These are phyloP conservation scores for Talaromyces sp. DNA, from an alignment of 2,329 filamentous ascomycete species.

Conservation along the genomic window DNA sequence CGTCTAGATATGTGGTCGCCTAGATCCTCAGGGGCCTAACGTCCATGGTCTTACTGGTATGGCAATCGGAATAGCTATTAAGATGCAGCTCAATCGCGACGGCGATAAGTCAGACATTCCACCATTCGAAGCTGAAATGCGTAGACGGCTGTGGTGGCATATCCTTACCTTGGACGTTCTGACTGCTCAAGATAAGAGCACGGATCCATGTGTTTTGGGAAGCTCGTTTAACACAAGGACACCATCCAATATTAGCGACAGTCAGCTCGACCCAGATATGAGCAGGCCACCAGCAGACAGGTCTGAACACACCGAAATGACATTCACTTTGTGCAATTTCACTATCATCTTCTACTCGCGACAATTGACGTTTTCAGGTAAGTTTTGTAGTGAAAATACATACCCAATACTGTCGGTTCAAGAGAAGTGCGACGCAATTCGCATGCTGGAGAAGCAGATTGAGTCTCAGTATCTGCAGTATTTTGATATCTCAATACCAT, in stretches of 20 bases:
- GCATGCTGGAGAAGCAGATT: constrained; percentile 19
- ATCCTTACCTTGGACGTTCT: constrained; percentile 36
- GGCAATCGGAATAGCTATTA: constrained; percentile 47
- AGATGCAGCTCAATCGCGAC: constrained; percentile 60
- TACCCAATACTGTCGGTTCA: constrained; percentile 17
- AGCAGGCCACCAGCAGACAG: constrained; percentile 12
- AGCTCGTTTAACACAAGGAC: constrained; percentile 26
- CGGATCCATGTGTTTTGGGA: constrained; percentile 25
- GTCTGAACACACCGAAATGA: constrained; percentile 24
- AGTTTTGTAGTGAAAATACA: constrained; percentile 21
- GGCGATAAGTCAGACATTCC: constrained; percentile 50
- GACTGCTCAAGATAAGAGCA: constrained; percentile 28
- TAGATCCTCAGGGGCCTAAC: constrained; percentile 19
- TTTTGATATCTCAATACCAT: constrained; percentile 17
- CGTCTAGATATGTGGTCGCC: constrained; percentile 20
- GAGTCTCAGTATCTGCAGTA: constrained; percentile 21
- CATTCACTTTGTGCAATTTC: constrained; percentile 24
- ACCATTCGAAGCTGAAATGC: constrained; percentile 59
- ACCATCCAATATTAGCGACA: constrained; percentile 27
- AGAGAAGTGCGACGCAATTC: constrained; percentile 23
- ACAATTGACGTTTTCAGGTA: constrained; percentile 23
- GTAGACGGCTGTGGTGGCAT: constrained; percentile 60
- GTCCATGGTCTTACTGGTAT: constrained; percentile 15
- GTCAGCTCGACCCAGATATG: constrained; percentile 24
- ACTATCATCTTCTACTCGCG: constrained; percentile 23